phyloP scores from a whole-genome alignment of 2,329 filamentous ascomycete species.

The Venturia aucupariae region DNA sequence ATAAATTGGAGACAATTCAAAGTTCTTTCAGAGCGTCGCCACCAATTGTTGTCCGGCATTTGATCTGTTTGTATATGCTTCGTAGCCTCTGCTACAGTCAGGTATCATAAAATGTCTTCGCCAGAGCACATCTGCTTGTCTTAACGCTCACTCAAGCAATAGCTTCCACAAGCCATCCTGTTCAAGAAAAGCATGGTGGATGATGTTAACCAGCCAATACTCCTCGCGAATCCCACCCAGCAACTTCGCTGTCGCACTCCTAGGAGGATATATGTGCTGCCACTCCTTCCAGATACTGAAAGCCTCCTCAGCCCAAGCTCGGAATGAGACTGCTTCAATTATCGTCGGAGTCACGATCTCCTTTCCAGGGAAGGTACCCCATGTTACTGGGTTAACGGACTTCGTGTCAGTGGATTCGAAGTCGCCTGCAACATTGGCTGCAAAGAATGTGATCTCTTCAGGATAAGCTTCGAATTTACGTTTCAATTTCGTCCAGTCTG shows the following conservation, averaged over 20 bases:
- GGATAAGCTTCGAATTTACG: constrained; percentile 52
- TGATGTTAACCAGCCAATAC: constrained; percentile 84
- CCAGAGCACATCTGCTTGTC: background rate
- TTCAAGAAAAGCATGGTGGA: constrained; percentile 70
- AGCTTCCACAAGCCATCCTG: constrained; percentile 64
- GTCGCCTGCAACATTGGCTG: constrained; percentile 67
- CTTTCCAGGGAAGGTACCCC: constrained; percentile 91
- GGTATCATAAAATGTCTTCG: background rate
- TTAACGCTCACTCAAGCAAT: constrained; percentile 32
- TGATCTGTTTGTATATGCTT: background rate
- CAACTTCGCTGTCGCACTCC: constrained; percentile 60
- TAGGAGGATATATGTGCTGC: constrained; percentile 75
- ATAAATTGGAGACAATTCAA: too few relatives aligned
- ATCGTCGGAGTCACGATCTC: constrained; percentile 95
- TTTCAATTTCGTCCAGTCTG: constrained; percentile 62
- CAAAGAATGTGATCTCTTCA: constrained; percentile 76
- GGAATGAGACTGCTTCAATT: constrained; percentile 90
- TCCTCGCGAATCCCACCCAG: constrained; percentile 59
- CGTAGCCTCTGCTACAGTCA: background rate
- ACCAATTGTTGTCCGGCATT: too few relatives aligned
- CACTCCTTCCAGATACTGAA: constrained; percentile 95
- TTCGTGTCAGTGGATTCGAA: constrained; percentile 61
- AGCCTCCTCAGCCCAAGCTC: constrained; percentile 89
- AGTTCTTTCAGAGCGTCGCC: too few relatives aligned
- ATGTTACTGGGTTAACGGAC: constrained; percentile 85